Base-by-base conservation (phyloP, 164 flowering plant species). In the Aristolochia contorta region DNA sequence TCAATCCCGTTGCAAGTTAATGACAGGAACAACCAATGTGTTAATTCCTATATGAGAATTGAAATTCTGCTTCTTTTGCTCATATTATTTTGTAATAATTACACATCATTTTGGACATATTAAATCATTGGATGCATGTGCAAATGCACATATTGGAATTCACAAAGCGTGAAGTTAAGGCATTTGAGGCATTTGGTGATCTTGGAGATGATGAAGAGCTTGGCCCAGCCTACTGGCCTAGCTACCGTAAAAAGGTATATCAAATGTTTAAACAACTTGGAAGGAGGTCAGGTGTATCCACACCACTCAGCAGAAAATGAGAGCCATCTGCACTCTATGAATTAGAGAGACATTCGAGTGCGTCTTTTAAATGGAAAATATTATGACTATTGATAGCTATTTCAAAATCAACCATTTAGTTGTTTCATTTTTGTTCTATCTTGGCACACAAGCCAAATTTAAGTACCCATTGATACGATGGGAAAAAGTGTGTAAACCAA, bases 151-250 rank as follows among this genome's bases (percentile, higher is more conserved):
- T 92, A 63, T 73, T 92, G 73, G 80, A 87, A 23, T 92, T 72
- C 69, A 89, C 98, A 60, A 84, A 80, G 67, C 78, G 73, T 71
- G 95, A 92, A 72, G 85, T 92, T 64, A 92, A 85, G 77, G 96
- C 98, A 67, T 67, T 74, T 16, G 88, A 82, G 69, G 89, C 96
- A 65, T 89, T 89, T 78, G 85, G 84, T 59, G 91, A 85, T 78
- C 91, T 92, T 68, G 91, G 89, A 60, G 98, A 92, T 64, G 98
- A 92, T 78, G 96, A 92, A 71, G 98, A 92, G 65, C 72, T 92
- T 24, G 98, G 98, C 64, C 98, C 98, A 61, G 82, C 81, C 60
- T 96, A 92, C 64, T 92, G 96, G 98, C 79, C 79, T n/a, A n/a
- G n/a, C n/a, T n/a, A 84, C 96, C 16, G 96, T 92, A 52, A 83